These are phyloP conservation scores for Dryas drummondii DNA, from an alignment of 306 rosid species.

Conservation along the genomic window DNA sequence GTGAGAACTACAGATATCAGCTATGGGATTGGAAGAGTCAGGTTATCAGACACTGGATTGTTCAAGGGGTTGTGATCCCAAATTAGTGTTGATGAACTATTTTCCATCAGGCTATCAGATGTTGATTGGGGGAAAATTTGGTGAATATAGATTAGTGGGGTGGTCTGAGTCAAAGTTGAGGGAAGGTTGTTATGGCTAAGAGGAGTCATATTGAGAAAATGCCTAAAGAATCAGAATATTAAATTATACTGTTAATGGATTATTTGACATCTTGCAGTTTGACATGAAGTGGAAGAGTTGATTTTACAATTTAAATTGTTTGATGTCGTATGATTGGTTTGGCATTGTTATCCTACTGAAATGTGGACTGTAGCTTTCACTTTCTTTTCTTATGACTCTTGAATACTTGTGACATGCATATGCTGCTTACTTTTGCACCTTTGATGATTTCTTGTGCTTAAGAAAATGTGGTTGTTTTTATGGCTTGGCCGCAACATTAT, in stretches of 20 bases:
- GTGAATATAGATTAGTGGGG: background rate
- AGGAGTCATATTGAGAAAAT: background rate
- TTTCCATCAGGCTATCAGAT: background rate
- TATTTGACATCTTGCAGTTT: slow-evolving; percentile 2
- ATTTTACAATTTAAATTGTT: background rate
- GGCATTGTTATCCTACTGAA: background rate
- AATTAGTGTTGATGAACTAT: background rate
- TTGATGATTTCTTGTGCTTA: background rate
- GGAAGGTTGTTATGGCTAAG: background rate
- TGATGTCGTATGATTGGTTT: background rate
- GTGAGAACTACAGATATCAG: background rate
- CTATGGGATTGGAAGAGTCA: no score
- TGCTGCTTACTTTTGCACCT: background rate
- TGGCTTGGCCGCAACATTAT: background rate
- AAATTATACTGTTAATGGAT: background rate
- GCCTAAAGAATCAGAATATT: background rate
- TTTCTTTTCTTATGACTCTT: background rate
- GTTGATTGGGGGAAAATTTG: background rate
- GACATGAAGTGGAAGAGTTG: background rate
- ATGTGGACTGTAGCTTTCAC: background rate
- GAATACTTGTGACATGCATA: background rate
- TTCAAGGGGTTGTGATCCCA: background rate
- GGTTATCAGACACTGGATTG: no score
- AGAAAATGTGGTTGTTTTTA: no score
- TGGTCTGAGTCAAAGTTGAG: background rate